These are phyloP conservation scores for Teratosphaeria pseudoeucalypti DNA, from an alignment of 2,329 filamentous ascomycete species.

Conservation along the genomic window DNA sequence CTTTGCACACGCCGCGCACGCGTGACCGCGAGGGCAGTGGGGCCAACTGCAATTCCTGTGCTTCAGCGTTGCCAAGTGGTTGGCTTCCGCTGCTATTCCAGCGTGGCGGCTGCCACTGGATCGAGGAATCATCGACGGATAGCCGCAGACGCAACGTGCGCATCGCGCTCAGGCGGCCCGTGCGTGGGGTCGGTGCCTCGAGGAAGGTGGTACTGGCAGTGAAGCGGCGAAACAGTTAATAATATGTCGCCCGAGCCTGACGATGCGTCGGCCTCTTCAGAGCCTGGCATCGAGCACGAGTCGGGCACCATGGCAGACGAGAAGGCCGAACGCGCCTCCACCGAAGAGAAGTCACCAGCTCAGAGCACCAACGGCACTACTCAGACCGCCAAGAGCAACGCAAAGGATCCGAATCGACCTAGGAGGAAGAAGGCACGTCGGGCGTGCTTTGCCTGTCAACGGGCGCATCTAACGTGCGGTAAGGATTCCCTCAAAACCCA, in stretches of 20 bases:
- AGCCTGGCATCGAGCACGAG: conserved; percentile 33
- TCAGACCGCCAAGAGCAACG: conserved; percentile 31
- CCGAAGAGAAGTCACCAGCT: conserved; percentile 27
- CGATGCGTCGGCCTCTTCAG: conserved; percentile 37
- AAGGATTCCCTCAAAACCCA: conserved; percentile 34
- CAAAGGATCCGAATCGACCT: conserved; percentile 83
- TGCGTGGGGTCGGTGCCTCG: conserved; percentile 26
- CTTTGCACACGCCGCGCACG: conserved; percentile 4
- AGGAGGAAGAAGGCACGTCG: conserved; percentile 90
- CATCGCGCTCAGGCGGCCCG: conserved; percentile 24
- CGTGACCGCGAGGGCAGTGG: conserved; percentile 4
- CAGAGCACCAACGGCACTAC: conserved; percentile 26
- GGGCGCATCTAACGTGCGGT: conserved; percentile 97
- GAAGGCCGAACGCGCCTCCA: conserved; percentile 28
- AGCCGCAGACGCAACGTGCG: conserved; percentile 32
- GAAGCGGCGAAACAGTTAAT: conserved; percentile 29
- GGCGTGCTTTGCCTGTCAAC: conserved; percentile 93
- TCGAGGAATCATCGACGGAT: conserved; percentile 28
- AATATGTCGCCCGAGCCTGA: conserved; percentile 42
- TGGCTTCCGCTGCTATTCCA: conserved; percentile 10
- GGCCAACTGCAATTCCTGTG: conserved; percentile 1
- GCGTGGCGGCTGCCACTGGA: conserved; percentile 6
- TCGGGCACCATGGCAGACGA: conserved; percentile 35
- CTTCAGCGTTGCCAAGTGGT: conserved; percentile 1
- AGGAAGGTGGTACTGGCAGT: conserved; percentile 11